Base-by-base conservation (phyloP, 257 asterid species). In the Solanum virginianum region DNA sequence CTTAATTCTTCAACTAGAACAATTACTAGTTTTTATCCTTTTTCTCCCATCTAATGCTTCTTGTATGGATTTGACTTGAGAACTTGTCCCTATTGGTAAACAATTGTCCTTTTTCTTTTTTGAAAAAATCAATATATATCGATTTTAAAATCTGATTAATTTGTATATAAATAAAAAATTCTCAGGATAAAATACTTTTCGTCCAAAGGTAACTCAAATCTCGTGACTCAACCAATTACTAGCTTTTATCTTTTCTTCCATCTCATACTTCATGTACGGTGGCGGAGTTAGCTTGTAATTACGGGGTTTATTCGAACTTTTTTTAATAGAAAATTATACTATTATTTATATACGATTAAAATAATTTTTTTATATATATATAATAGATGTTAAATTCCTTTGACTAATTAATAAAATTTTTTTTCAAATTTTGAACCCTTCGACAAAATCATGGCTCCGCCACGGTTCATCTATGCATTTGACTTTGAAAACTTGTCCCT, bases 121-220 rank as follows among this genome's bases (percentile, higher is more conserved):
- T n/a, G n/a, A n/a, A n/a, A n/a, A n/a, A n/a, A n/a, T n/a, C n/a
- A n/a, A n/a, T 5, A 0, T 1, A 65, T 65, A 65, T 65, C 0
- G 2, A 0, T 13, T 65, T 63, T 20, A 1, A 9, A 59, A 59
- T 59, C 3, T 60, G 2, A 24, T 12, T 63, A 63, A 63, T 13
- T 16, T 1, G 0, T 2, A 3, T 65, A 12, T 3, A 0, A 16
- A 4, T 16, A 0, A 0, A 17, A 17, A 69, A 10, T 0, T 4
- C 5, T 65, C 0, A 0, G 69, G 6, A 12, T 12, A 16, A 63
- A 63, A 63, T 0, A 24, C 5, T 5, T 6, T 63, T 0, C 2
- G 1, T 6, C 15, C 10, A 13, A 65, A 29, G 17, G 3, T 3
- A 65, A 65, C 11, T 65, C 0, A 65, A 26, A 26, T 1, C 6